Percentiles rank a stretch among this genome's conserved stretches.
These are phyloP conservation scores for Aureobasidium sp. DNA, from an alignment of 2,329 filamentous ascomycete species.

Conservation along the genomic window DNA sequence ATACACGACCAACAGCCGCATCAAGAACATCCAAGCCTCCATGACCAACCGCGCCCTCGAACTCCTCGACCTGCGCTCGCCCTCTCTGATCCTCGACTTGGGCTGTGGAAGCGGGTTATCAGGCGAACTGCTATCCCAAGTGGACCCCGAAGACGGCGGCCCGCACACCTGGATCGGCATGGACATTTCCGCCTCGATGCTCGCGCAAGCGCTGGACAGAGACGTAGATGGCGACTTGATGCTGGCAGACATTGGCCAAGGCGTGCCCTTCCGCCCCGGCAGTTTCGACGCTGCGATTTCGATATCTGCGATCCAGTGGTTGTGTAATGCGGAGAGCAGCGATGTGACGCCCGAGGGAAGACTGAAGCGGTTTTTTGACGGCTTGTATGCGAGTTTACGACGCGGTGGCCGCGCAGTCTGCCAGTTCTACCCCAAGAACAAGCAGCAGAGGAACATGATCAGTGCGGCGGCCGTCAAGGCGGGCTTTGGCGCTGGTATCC, in stretches of 20 bases:
- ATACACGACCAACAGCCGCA: slow-evolving; percentile 93
- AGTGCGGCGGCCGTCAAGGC: slow-evolving; percentile 83
- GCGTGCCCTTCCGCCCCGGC: slow-evolving; percentile 85
- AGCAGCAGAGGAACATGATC: slow-evolving; percentile 86
- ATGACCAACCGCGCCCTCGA: slow-evolving; percentile 94
- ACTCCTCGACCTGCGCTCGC: slow-evolving; percentile 70
- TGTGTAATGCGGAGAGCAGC: slow-evolving; percentile 89
- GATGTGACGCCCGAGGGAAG: slow-evolving; percentile 75
- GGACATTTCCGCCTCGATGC: slow-evolving; percentile 92
- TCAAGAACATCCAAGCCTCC: slow-evolving; percentile 86
- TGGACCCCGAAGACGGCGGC: slow-evolving; percentile 62
- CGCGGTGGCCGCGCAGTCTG: slow-evolving; percentile 80
- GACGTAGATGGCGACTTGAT: slow-evolving; percentile 93
- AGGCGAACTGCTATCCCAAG: slow-evolving; percentile 82
- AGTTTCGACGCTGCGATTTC: slow-evolving; percentile 92
- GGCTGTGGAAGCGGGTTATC: slow-evolving; percentile 93
- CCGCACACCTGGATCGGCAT: slow-evolving; percentile 96
- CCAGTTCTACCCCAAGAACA: slow-evolving; percentile 98
- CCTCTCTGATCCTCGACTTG: slow-evolving; percentile 90
- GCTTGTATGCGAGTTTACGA: slow-evolving; percentile 75
- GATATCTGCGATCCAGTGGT: slow-evolving; percentile 96
- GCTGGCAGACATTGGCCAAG: slow-evolving; percentile 90
- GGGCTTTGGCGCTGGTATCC: slow-evolving; percentile 86
- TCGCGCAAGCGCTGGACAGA: slow-evolving; percentile 85
- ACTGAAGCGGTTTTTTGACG: slow-evolving; percentile 82